Conservation (phyloP, 768 basidiomycete genomes). For the Kwoniella europaea region DNA sequence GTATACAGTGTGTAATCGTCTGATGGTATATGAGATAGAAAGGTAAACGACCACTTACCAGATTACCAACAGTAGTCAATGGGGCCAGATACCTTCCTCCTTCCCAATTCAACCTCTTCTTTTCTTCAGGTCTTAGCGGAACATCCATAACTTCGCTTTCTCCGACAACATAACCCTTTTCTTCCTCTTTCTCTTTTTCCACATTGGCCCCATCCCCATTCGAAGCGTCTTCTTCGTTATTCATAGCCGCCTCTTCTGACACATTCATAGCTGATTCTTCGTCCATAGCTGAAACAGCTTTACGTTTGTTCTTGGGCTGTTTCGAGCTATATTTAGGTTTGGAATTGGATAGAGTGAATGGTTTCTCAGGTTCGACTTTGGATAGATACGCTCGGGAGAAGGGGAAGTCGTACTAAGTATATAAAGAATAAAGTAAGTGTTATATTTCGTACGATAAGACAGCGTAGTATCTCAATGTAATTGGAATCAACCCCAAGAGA, state of each 20-base stretch:
- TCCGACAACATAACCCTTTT: constrained; percentile 36
- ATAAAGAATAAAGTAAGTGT: no score
- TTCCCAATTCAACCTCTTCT: constrained; percentile 81
- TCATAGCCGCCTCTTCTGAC: constrained; percentile 1
- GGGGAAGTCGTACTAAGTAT: constrained; percentile 39
- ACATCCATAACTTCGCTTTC: constrained; percentile 63
- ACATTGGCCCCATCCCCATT: constrained; percentile 12
- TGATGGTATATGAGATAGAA: neutral
- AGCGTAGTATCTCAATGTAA: no score
- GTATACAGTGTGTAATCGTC: neutral
- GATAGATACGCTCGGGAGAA: constrained; percentile 41
- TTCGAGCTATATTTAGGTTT: constrained; percentile 6
- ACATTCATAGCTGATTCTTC: constrained; percentile 43
- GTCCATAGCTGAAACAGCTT: constrained; percentile 16
- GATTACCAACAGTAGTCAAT: constrained; percentile 91
- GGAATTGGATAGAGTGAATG: constrained; percentile 32
- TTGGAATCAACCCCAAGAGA: no score
- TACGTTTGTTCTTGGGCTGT: constrained; percentile 18
- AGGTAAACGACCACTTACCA: constrained; percentile 64
- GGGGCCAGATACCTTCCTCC: constrained; percentile 85
- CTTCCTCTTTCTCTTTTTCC: constrained; percentile 25
- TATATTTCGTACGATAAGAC: no score
- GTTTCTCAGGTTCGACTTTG: constrained; percentile 44
- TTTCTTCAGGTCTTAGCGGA: constrained; percentile 74
- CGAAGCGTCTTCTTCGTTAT: constrained; percentile 16